Conservation (phyloP, 1,139 yeast species). For the Debaryomyces nepalensis region DNA sequence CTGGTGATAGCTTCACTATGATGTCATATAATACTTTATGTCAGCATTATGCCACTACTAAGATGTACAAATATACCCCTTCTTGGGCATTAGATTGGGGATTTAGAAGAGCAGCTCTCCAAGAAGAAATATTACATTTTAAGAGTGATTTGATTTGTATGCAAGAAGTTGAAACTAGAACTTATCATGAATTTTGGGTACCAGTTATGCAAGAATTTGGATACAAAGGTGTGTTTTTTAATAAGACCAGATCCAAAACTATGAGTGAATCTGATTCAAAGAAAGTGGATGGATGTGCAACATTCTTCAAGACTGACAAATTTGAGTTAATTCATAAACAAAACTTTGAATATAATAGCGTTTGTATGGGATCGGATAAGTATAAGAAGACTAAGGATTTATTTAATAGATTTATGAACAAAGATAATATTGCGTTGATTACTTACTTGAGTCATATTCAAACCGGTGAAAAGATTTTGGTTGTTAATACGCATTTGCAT, state of each 20-base stretch:
- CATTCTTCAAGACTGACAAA: conserved; percentile 73
- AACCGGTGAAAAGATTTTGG: conserved; percentile 72
- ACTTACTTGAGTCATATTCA: conserved; percentile 75
- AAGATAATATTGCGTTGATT: conserved; percentile 88
- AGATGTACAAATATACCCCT: conserved; percentile 92
- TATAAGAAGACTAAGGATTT: conserved; percentile 93
- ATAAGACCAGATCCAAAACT: conserved; percentile 90
- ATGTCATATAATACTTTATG: conserved; percentile 91
- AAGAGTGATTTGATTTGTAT: conserved; percentile 82
- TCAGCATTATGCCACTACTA: conserved; percentile 93
- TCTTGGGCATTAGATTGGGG: conserved; percentile 97
- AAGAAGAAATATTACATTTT: conserved; percentile 68
- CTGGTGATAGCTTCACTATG: conserved; percentile 63
- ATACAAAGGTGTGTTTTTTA: conserved; percentile 80
- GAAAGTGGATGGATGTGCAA: conserved; percentile 97
- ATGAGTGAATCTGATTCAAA: conserved; percentile 83
- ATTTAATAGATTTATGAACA: conserved; percentile 93
- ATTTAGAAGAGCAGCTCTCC: conserved; percentile 77
- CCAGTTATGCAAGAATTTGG: conserved; percentile 76
- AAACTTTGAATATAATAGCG: conserved; percentile 82
- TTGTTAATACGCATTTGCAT: conserved; percentile 92
- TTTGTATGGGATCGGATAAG: conserved; percentile 86
- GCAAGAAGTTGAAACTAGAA: conserved; percentile 92
- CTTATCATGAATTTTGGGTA: conserved; percentile 84
- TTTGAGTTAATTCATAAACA: conserved; percentile 75